Conservation (phyloP, 2,329 filamentous ascomycete species). For the Aspergillus calidoustus region DNA sequence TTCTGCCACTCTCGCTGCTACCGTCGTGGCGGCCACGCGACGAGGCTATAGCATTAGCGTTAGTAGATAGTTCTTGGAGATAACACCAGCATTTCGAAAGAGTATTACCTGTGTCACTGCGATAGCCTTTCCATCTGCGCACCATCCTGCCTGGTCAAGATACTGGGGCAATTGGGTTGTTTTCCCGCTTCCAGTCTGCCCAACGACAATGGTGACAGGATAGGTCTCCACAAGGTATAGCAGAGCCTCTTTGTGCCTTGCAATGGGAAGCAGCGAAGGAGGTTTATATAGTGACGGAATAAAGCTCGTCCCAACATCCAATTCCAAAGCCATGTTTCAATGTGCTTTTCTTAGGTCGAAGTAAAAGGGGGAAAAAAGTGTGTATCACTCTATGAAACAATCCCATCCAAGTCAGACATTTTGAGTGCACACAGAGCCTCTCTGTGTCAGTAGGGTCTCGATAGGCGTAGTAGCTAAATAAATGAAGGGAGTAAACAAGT, state of each 20-base stretch:
- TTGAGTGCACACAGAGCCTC: slow-evolving; percentile 5
- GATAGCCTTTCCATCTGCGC: slow-evolving; percentile 77
- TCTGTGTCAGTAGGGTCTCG: not conserved
- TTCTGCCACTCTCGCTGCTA: slow-evolving; percentile 85
- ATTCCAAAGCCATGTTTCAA: slow-evolving; percentile 47
- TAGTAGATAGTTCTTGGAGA: not conserved
- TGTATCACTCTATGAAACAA: slow-evolving; percentile 1
- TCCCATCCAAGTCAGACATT: slow-evolving; percentile 14
- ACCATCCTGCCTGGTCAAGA: slow-evolving; percentile 87
- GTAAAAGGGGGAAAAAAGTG: not conserved
- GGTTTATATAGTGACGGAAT: slow-evolving; percentile 89
- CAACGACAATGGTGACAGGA: slow-evolving; percentile 85
- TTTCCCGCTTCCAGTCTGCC: slow-evolving; percentile 93
- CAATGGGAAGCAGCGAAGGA: slow-evolving; percentile 80
- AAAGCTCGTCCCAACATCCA: slow-evolving; percentile 52
- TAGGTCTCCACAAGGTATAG: slow-evolving; percentile 85
- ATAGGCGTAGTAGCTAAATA: not conserved
- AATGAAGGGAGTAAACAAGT: not conserved
- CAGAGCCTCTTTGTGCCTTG: slow-evolving; percentile 76
- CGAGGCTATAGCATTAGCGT: slow-evolving; percentile 65
- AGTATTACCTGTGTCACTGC: slow-evolving; percentile 82
- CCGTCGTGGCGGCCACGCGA: slow-evolving; percentile 86
- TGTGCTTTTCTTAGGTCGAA: slow-evolving; percentile 11
- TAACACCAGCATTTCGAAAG: slow-evolving; percentile 17
- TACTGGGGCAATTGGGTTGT: slow-evolving; percentile 96